Evolutionary conservation across 345 rosid species (phyloP).

Genomic region (Bretschneidera sinensis): DNA sequence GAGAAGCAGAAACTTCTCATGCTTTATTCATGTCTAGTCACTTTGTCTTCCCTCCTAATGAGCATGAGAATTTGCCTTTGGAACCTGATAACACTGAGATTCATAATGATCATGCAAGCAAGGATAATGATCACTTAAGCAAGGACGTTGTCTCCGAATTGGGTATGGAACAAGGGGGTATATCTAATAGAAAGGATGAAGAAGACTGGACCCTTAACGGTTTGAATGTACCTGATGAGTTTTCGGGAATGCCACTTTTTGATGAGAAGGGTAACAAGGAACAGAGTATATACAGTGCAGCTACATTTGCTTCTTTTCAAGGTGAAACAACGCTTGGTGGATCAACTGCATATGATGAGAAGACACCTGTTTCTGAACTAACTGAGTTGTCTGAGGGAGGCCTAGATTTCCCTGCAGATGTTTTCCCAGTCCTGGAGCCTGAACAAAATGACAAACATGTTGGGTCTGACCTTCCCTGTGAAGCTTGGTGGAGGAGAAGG

Average conservation of each 20-base stretch:
- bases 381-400: constrained; percentile 30
- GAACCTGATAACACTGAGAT: constrained; percentile 38
- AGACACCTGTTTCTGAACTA: constrained; percentile 26
- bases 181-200: constrained; percentile 50
- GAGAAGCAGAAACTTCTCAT: constrained; percentile 51
- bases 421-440: constrained; percentile 27
- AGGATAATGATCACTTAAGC: constrained; percentile 22
- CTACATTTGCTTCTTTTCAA: constrained; percentile 45
- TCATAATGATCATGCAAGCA: constrained; percentile 20
- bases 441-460: constrained; percentile 35
- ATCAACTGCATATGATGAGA: constrained; percentile 37
- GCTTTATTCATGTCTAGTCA: constrained; percentile 73
- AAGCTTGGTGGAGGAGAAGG: constrained; percentile 97
- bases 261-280: constrained; percentile 46
- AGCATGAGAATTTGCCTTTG: constrained; percentile 59
- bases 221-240: constrained; percentile 49
- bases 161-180: constrained; percentile 32
- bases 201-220: constrained; percentile 49
- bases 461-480: constrained; percentile 56
- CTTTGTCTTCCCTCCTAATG: constrained; percentile 70
- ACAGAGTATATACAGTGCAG: constrained; percentile 44
- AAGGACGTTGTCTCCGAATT: constrained; percentile 36
- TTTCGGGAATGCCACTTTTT: constrained; percentile 40
- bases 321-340: constrained; percentile 43
- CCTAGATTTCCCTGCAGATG: constrained; percentile 32